Percentiles rank a stretch among this genome's conserved stretches.
phyloP scores from a whole-genome alignment of 2,329 filamentous ascomycete species.

The Colletotrichum paranaense region DNA sequence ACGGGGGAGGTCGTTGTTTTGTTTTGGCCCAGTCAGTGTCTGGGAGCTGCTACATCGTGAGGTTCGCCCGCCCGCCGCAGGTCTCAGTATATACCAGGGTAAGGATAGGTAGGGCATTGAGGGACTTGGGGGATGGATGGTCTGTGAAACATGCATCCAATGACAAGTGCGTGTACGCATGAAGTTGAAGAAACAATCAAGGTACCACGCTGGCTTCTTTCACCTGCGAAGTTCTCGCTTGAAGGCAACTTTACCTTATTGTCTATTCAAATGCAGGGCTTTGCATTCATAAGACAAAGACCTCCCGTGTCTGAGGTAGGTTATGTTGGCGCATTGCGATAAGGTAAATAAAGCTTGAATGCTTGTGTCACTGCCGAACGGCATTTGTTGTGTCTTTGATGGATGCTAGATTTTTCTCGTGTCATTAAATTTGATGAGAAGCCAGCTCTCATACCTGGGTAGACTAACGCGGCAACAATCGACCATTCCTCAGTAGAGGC shows the following conservation, averaged over 20 bases:
- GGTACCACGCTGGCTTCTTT: not conserved
- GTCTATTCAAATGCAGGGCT: not conserved
- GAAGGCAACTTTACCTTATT: not conserved
- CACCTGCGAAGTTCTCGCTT: not conserved
- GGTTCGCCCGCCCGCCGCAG: conserved; percentile 5
- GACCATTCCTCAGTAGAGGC: conserved; percentile 19
- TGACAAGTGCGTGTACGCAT: conserved; percentile 13
- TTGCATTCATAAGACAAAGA: not conserved
- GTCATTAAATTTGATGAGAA: not conserved
- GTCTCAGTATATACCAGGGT: conserved; percentile 26
- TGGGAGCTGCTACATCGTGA: conserved; percentile 13
- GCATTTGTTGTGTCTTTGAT: not conserved
- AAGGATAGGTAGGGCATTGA: not conserved
- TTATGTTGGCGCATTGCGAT: not conserved
- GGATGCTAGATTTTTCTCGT: not conserved
- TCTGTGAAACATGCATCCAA: conserved; percentile 26
- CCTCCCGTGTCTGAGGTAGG: not conserved
- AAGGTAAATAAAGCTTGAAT: conserved; percentile 2
- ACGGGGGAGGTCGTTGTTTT: conserved; percentile 14
- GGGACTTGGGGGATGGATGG: not conserved
- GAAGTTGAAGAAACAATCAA: conserved; percentile 4
- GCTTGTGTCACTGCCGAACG: not conserved
- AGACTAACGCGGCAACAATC: conserved; percentile 1
- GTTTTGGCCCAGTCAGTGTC: conserved; percentile 4
- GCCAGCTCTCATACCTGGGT: not conserved